Evolutionary conservation across 805 yeast species (phyloP).

Genomic region (Candida nanaspora): DNA sequence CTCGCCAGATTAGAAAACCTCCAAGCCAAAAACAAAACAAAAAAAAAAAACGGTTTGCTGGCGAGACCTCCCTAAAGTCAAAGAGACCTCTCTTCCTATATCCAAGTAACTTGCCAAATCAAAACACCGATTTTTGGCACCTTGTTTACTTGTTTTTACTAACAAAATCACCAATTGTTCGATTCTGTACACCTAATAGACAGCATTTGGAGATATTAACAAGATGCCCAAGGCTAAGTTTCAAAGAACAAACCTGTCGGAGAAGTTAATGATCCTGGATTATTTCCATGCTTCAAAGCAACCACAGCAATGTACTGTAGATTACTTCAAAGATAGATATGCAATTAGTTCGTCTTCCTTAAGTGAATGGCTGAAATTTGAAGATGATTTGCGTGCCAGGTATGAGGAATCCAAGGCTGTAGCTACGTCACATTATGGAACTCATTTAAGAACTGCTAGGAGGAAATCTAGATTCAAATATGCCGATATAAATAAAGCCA

Average conservation of each 20-base stretch:
- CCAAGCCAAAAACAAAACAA: no score
- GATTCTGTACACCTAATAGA: no score
- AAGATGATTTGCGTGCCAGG: constrained; percentile 40
- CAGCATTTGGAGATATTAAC: no score
- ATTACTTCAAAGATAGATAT: constrained; percentile 39
- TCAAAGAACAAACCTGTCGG: constrained; percentile 53
- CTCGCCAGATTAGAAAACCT: no score
- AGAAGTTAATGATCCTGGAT: constrained; percentile 49
- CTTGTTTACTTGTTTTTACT: no score
- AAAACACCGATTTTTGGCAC: no score
- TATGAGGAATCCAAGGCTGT: constrained; percentile 27
- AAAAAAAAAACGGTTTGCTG: no score
- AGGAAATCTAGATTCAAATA: constrained; percentile 47
- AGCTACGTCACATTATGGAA: constrained; percentile 14
- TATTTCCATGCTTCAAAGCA: constrained; percentile 38
- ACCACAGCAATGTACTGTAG: constrained; percentile 54
- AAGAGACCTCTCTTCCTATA: no score
- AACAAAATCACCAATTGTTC: no score
- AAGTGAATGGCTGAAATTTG: constrained; percentile 55
- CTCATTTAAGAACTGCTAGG: constrained; percentile 24
- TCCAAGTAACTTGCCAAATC: no score
- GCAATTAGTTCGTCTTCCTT: constrained; percentile 55
- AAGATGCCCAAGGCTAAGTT: constrained; percentile 8
- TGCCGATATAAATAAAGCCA: constrained; percentile 49
- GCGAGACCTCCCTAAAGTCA: no score